Evolutionary conservation across 495 filamentous ascomycete genomes (phyloP), one percentile per base, ranked within the genome.

Genomic region (Parathielavia appendiculata): DNA sequence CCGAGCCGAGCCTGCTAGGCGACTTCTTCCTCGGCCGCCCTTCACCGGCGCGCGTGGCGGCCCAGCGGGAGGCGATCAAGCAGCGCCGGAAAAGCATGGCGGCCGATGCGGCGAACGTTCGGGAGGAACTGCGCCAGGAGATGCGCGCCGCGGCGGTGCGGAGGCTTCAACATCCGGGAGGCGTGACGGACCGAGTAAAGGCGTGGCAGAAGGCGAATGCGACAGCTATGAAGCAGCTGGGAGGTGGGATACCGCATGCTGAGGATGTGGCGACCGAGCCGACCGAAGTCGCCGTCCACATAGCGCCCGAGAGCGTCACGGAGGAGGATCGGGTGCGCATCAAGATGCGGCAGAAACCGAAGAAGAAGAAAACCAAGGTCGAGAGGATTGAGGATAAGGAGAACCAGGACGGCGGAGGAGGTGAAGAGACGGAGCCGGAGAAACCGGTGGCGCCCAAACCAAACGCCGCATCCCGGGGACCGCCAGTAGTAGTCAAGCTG

Each of bases 121-220:
- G 72, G 49, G 64, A 68, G 51, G 65, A 73, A 63, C 49, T 72
- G 61, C 66, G 75, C 58, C 69, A 77, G 52, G 77, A 81, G 60
- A 80, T 83, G 78, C 70, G 72, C 22, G 72, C 75, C 48, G 74
- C 71, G 11, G 60, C 70, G 12, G 70, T 83, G 30, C 69, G 72
- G 54, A 73, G 73, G 52, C 54, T 82, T 8, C 76, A 77, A 59
- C 73, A 70, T 36, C 79, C 79, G 0, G 74, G 75, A 1, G 74
- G 75, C 11, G 88, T 90, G 11, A 78, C 81, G 49, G 82, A 86
- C 38, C 77, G 86, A 60, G 85, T 92, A 17, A 85, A 86, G 47
- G 79, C 82, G 73, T 92, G 88, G 88, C 88, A 92, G 61, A 90
- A 81, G 79, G 78, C 64, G 71, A 88, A 66, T 76, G 85, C 66